phyloP scores from a whole-genome alignment of 2,329 filamentous ascomycete genomes.

The Colletotrichum chlorophyti region DNA sequence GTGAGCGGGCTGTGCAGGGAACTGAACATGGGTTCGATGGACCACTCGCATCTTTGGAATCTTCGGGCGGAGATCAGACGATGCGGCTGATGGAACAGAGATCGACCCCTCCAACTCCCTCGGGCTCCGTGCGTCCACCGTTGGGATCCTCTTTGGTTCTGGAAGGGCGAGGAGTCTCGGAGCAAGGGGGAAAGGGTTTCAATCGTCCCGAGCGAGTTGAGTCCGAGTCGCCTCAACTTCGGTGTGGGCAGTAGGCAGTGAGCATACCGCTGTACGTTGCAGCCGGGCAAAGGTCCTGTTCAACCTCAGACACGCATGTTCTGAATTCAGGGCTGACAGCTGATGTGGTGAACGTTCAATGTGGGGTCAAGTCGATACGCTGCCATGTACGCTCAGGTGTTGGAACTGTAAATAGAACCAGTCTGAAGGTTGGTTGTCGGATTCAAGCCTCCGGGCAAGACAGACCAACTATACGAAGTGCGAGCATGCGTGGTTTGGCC shows the following conservation, averaged over 20 bases:
- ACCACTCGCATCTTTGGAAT: conserved; percentile 30
- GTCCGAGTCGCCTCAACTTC: background rate
- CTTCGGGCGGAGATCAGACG: conserved; percentile 26
- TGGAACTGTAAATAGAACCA: too few species aligned
- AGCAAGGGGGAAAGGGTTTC: too few species aligned
- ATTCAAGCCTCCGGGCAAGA: too few species aligned
- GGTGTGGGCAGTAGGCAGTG: background rate
- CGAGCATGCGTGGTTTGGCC: too few species aligned
- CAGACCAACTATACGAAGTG: too few species aligned
- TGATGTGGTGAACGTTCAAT: too few species aligned
- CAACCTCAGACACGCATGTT: conserved; percentile 12
- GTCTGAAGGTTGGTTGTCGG: background rate
- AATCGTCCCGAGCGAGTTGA: background rate
- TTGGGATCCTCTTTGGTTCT: background rate
- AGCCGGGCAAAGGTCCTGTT: too few species aligned
- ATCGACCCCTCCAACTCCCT: conserved; percentile 19
- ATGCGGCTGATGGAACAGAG: conserved; percentile 30
- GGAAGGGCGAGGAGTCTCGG: conserved; percentile 5
- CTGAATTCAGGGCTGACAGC: background rate
- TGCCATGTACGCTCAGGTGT: background rate
- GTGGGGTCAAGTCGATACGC: background rate
- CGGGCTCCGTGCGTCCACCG: background rate
- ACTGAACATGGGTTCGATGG: conserved; percentile 11
- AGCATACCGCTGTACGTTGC: background rate
- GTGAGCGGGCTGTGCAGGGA: conserved; percentile 21